A percentile compares a stretch with the other conserved stretches of the same genome.
These are phyloP conservation scores for Ogataea pini DNA, from an alignment of 805 yeast genomes.

Conservation along the genomic window DNA sequence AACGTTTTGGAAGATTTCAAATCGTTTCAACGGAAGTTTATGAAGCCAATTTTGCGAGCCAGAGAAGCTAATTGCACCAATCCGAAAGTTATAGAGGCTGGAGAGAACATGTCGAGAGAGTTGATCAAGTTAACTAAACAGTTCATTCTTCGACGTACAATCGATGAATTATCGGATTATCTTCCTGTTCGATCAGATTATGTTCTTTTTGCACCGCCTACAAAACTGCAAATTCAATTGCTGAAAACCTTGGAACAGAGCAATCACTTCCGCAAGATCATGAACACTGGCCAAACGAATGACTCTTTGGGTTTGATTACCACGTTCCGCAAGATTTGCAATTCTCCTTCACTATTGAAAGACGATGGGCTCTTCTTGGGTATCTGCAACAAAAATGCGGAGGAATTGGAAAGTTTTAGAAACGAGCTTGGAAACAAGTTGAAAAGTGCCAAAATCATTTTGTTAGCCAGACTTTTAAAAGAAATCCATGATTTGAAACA, in stretches of 20 bases:
- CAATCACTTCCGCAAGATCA: slow-evolving; percentile 34
- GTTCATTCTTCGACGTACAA: slow-evolving; percentile 75
- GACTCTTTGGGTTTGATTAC: slow-evolving; percentile 70
- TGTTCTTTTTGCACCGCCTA: slow-evolving; percentile 77
- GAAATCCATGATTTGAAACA: slow-evolving; percentile 43
- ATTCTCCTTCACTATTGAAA: slow-evolving; percentile 66
- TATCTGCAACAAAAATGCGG: slow-evolving; percentile 21
- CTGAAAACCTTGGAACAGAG: slow-evolving; percentile 52
- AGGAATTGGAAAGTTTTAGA: slow-evolving; percentile 27
- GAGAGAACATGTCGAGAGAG: slow-evolving; percentile 63
- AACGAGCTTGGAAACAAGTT: slow-evolving; percentile 34
- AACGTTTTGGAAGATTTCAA: slow-evolving; percentile 67
- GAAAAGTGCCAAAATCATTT: slow-evolving; percentile 63
- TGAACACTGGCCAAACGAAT: slow-evolving; percentile 33
- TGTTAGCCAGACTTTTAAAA: slow-evolving; percentile 56
- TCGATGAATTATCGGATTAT: slow-evolving; percentile 52
- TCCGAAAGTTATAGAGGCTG: slow-evolving; percentile 49
- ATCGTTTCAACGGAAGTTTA: slow-evolving; percentile 58
- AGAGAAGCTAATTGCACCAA: slow-evolving; percentile 65
- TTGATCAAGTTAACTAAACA: slow-evolving; percentile 61
- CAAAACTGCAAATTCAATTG: slow-evolving; percentile 54
- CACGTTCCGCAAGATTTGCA: slow-evolving; percentile 76
- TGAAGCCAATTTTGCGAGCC: slow-evolving; percentile 70
- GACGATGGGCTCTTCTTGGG: slow-evolving; percentile 49
- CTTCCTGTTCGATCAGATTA: slow-evolving; percentile 76